Base-by-base conservation (phyloP, 2,329 filamentous ascomycete species). In the Samsoniella hepiali region DNA sequence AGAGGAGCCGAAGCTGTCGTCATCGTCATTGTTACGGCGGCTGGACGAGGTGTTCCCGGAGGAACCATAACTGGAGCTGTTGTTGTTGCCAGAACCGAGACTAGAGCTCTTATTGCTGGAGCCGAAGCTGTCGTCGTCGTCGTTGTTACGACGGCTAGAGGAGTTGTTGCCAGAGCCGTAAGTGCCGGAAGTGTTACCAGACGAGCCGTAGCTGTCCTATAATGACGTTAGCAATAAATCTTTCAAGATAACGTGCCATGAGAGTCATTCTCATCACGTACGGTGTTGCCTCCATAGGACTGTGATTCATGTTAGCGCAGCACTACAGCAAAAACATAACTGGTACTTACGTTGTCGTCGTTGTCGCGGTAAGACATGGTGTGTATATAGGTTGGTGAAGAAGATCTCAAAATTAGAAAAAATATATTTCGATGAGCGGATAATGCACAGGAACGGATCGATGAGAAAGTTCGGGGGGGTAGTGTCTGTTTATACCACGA, bases 301-400 rank as follows among this genome's bases (percentile, higher is more conserved):
- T 68, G 65, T 72, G 72, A 34, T 64, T 51, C 34, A 44, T 67
- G 40, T 65, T 60, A 64, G 53, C 22, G 51, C 29, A 32, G 47
- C 11, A 11, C 44, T 29, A n/a, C 3, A 22, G 13, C 15, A 10
- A 47, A 13, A 54, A 3, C 42, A 31, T 42, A 22, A 42, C 13
- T 31, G 34, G 22, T 9, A 65, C 73, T 72, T 67, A 74, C 74
- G 71, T 74, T 58, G 64, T 69, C 67, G 64, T 74, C 73, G 75
- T 79, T 76, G 66, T 76, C 72, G 70, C 75, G 73, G 76, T 78
- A 81, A 77, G 80, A 82, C 81, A 82, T 80, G 62, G 40, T 77
- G 68, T 67, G 40, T 60, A 44, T 42, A 27, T 22, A 49, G 13
- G 4, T 29, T 50, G 32, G 29, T 62, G 17, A 29, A 55, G 13